Percentiles rank a stretch among this genome's conserved stretches.
Conservation (phyloP, 176 grass and related monocot species). For the Paspalum notatum region DNA sequence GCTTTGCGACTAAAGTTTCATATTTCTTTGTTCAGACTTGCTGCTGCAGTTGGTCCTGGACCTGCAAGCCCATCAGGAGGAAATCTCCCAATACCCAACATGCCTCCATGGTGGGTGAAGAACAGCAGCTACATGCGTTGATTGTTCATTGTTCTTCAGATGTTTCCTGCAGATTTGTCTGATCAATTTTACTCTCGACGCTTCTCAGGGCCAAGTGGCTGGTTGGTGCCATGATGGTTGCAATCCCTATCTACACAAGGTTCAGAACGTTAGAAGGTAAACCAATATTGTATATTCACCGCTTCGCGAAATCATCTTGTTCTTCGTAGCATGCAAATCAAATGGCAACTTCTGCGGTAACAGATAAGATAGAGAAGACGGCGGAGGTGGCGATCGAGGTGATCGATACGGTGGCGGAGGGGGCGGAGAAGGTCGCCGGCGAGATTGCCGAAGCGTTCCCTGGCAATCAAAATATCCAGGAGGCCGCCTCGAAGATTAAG, state of each 20-base stretch:
- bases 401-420: conserved; percentile 66
- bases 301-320: not conserved
- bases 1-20: not conserved
- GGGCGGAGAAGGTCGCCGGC: conserved; percentile 56
- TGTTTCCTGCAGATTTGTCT: not conserved
- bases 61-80: conserved; percentile 16
- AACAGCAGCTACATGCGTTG: not conserved
- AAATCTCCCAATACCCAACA: conserved; percentile 51
- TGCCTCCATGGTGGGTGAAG: conserved; percentile 54
- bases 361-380: conserved; percentile 62
- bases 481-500: conserved; percentile 59
- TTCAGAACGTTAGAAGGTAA: conserved; percentile 55
- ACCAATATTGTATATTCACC: not conserved
- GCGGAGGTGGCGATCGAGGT: conserved; percentile 48
- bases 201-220: conserved; percentile 49
- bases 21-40: conserved; percentile 35
- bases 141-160: conserved; percentile 12
- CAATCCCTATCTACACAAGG: conserved; percentile 58
- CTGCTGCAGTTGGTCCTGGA: conserved; percentile 21
- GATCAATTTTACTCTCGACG: not conserved
- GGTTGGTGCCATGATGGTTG: conserved; percentile 46
- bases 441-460: conserved; percentile 56
- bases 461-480: conserved; percentile 42
- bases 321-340: not conserved
- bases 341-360: not conserved